Conservation (phyloP, 768 basidiomycete species). For the Hygrophoropsis aurantiaca region DNA sequence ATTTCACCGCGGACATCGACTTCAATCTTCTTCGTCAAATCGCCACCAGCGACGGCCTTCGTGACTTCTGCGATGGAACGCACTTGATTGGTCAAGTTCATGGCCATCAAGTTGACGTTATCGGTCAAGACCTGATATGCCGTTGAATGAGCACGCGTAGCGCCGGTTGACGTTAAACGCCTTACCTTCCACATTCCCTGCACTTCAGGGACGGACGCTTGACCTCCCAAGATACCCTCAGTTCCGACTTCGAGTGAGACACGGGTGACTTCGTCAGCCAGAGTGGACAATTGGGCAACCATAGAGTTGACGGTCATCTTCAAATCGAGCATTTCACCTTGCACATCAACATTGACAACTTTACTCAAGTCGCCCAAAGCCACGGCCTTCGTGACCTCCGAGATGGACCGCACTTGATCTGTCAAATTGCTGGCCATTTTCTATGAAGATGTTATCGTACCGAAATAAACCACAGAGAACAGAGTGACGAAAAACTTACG, state of each 20-base stretch:
- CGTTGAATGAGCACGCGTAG: no score
- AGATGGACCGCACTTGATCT: conserved; percentile 88
- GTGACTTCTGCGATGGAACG: conserved; percentile 90
- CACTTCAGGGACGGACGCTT: conserved; percentile 88
- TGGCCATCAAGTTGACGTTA: conserved; percentile 87
- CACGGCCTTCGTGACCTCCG: conserved; percentile 77
- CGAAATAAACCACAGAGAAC: not conserved
- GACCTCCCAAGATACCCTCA: conserved; percentile 91
- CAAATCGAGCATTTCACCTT: conserved; percentile 90
- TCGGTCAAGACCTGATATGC: conserved; percentile 56
- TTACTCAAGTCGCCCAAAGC: conserved; percentile 82
- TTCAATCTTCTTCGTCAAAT: conserved; percentile 90
- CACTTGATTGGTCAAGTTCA: conserved; percentile 89
- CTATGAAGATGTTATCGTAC: conserved; percentile 33
- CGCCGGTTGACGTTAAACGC: no score
- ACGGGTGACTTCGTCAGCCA: conserved; percentile 84
- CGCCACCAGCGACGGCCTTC: conserved; percentile 91
- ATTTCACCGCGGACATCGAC: conserved; percentile 94
- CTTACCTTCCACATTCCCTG: conserved; percentile 92
- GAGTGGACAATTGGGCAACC: conserved; percentile 69
- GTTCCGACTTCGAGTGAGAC: conserved; percentile 92
- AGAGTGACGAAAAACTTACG: conserved; percentile 35
- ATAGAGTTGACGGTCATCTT: conserved; percentile 81
- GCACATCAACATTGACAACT: conserved; percentile 87
- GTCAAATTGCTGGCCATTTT: conserved; percentile 88